Evolutionary conservation across 306 rosid genomes (phyloP), one percentile per base, ranked within the genome.

Genomic region (Rosa chinensis): DNA sequence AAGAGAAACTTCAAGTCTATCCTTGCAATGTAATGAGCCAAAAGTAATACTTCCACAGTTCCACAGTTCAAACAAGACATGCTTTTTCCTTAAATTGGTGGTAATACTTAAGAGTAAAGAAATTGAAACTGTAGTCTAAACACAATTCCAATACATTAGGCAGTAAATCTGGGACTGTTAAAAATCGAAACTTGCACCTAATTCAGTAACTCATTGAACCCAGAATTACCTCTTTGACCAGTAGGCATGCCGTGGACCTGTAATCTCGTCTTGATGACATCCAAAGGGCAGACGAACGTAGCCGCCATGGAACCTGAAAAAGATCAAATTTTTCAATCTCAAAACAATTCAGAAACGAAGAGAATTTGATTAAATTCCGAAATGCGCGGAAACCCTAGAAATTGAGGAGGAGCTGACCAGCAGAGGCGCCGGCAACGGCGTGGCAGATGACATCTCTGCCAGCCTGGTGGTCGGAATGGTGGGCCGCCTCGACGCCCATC

Each of bases 191-290:
- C 59, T 75, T 10, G 17, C 13, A 44, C 12, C 10, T 0, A 16
- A 43, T 75, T 45, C 4, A 47, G 21, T 6, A 44, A 59, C 28
- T 8, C 44, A 58, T 1, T 20, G 4, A 63, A 37, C 4, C 56
- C 42, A 12, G 37, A 73, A n/a, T 56, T 13, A 93, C 99, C 99
- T 88, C 85, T 87, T 44, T 91, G 97, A 23, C 83, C 86, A 77
- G 89, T 71, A 45, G 97, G 98, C 84, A 88, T 82, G 69, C 99
- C 99, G 83, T 91, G 98, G 72, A 95, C 99, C 85, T 95, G 99
- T 63, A 95, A 80, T 85, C 99, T 91, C 42, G 99, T 95, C 89
- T 92, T 95, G 91, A 95, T 95, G 82, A 95, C 99, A 88, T 95
- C 99, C 86, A 95, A 84, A 3, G 99, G 99, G 72, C 98, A 95